phyloP scores from a whole-genome alignment of 2,329 filamentous ascomycete genomes.

The Trichocomaceae sp. region DNA sequence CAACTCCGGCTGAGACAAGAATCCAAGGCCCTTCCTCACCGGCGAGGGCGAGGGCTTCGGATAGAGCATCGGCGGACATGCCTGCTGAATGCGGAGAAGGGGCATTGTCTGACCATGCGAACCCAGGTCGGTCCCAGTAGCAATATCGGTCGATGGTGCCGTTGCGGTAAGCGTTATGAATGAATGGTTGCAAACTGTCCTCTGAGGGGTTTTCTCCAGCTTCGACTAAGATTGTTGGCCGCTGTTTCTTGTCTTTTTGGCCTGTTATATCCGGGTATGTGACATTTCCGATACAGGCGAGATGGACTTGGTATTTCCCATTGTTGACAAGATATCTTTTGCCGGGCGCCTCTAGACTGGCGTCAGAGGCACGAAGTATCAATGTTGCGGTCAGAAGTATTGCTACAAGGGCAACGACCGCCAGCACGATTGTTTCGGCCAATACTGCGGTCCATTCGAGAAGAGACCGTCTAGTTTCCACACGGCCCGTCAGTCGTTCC shows the following conservation, averaged over 20 bases:
- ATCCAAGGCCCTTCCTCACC: slow-evolving; percentile 87
- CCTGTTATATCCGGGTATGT: slow-evolving; percentile 39
- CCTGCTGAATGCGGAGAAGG: slow-evolving; percentile 89
- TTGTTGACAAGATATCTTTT: slow-evolving; percentile 73
- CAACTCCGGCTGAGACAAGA: slow-evolving; percentile 76
- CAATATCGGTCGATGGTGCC: slow-evolving; percentile 84
- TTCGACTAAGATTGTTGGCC: slow-evolving; percentile 73
- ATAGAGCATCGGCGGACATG: slow-evolving; percentile 83
- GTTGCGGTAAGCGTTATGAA: slow-evolving; percentile 66
- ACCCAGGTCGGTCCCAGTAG: slow-evolving; percentile 88
- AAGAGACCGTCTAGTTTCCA: slow-evolving; percentile 75
- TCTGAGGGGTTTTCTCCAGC: slow-evolving; percentile 75
- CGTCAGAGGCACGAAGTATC: slow-evolving; percentile 71
- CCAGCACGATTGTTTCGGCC: slow-evolving; percentile 63
- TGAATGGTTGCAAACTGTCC: slow-evolving; percentile 70
- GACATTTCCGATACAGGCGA: slow-evolving; percentile 72
- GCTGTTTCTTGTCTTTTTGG: slow-evolving; percentile 47
- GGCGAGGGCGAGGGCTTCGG: slow-evolving; percentile 72
- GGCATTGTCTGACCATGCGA: slow-evolving; percentile 83
- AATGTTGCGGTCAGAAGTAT: slow-evolving; percentile 74
- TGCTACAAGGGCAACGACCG: slow-evolving; percentile 60
- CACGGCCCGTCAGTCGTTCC: slow-evolving; percentile 79
- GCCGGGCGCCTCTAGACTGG: slow-evolving; percentile 66
- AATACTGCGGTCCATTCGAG: slow-evolving; percentile 79
- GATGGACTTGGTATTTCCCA: slow-evolving; percentile 77